These are phyloP conservation scores for Tetrahymena borealis DNA, from an alignment of 73 alveolate species.

Conservation along the genomic window DNA sequence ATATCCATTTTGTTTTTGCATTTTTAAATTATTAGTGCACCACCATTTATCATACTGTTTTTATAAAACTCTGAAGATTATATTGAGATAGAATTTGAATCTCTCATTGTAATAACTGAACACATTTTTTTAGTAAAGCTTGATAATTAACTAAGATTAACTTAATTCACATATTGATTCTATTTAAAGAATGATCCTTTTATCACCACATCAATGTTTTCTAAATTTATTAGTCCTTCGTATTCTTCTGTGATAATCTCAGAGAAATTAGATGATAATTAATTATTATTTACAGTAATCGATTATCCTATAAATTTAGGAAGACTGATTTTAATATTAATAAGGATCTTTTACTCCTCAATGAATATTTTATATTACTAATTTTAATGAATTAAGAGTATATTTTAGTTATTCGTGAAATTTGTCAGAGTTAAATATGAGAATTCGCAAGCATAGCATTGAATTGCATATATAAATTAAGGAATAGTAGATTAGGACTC, in stretches of 20 bases:
- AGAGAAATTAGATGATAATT: not conserved
- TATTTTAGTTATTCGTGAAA: not conserved
- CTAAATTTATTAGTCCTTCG: not conserved
- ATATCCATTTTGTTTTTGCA: not conserved
- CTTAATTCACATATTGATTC: not conserved
- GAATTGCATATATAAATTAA: not conserved
- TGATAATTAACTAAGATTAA: not conserved
- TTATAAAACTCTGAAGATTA: not conserved
- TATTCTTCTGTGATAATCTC: not conserved
- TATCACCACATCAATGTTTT: not conserved
- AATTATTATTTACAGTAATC: not conserved
- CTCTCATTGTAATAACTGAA: not conserved
- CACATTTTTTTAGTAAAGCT: not conserved
- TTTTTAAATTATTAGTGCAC: not conserved
- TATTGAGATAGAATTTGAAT: not conserved
- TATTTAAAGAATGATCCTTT: not conserved
- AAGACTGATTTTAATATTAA: not conserved
- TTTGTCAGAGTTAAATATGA: not conserved
- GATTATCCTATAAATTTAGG: not conserved
- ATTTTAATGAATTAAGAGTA: not conserved
- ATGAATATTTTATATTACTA: not conserved
- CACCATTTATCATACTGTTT: not conserved
- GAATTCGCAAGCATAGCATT: not conserved
- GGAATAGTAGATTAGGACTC: not conserved
- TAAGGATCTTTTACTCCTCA: not conserved